Evolutionary conservation across 2,329 filamentous ascomycete genomes (phyloP).

Genomic region (Penicillium sp.): DNA sequence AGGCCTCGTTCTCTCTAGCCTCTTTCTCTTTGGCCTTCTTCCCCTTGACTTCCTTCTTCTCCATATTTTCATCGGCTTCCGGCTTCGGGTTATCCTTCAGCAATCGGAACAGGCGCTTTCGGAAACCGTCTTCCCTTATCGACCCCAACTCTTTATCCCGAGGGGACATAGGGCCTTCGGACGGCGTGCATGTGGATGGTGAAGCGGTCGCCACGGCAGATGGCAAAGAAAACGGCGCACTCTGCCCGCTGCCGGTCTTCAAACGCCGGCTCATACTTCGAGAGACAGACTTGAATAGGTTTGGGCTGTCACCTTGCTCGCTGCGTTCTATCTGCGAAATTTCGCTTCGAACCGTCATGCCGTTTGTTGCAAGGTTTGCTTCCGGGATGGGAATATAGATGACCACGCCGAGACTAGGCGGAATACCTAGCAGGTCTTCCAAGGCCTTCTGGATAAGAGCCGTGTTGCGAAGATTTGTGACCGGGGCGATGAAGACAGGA

Average conservation of each 20-base stretch:
- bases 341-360: slow-evolving; percentile 64
- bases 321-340: slow-evolving; percentile 56
- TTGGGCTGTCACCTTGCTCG: slow-evolving; percentile 38
- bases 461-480: slow-evolving; percentile 76
- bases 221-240: slow-evolving; percentile 18
- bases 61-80: slow-evolving; percentile 9
- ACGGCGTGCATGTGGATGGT: not conserved
- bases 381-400: slow-evolving; percentile 67
- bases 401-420: slow-evolving; percentile 63
- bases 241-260: slow-evolving; percentile 29
- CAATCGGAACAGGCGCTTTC: not conserved
- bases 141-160: not conserved
- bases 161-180: not conserved
- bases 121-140: not conserved
- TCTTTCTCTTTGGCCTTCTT: not conserved
- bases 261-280: slow-evolving; percentile 38
- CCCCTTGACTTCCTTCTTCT: not conserved
- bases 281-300: slow-evolving; percentile 39
- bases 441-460: slow-evolving; percentile 72
- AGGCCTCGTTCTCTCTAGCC: not conserved
- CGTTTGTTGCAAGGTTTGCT: slow-evolving; percentile 66
- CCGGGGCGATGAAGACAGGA: slow-evolving; percentile 62
- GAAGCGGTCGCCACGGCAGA: not conserved
- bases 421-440: slow-evolving; percentile 64
- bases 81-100: slow-evolving; percentile 3